Conservation (phyloP, 2,329 filamentous ascomycete species). For the Apiospora rasikravindrae region DNA sequence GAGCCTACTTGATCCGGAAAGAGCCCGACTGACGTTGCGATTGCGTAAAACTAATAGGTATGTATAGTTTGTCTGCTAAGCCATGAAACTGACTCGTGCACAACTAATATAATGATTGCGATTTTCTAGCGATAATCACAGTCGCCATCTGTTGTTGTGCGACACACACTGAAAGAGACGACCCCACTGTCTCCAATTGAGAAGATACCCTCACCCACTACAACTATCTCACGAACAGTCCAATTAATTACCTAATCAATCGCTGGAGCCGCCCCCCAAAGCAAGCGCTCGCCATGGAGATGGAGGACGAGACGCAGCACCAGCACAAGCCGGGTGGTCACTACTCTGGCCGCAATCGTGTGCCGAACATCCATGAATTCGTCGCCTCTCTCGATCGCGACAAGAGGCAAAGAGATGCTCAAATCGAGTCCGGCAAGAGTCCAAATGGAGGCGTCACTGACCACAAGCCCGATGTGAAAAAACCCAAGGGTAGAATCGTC, state of each 20-base stretch:
- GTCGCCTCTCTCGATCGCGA: constrained; percentile 78
- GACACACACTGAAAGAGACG: neutral
- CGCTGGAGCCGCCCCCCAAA: neutral
- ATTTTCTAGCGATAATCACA: neutral
- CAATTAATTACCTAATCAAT: neutral
- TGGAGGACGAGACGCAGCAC: constrained; percentile 37
- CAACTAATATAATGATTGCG: neutral
- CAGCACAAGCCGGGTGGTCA: constrained; percentile 47
- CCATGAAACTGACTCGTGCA: constrained; percentile 1
- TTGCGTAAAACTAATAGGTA: neutral
- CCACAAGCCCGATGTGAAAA: constrained; percentile 46
- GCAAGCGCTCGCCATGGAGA: constrained; percentile 31
- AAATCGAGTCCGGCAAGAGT: constrained; percentile 61
- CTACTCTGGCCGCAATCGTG: constrained; percentile 82
- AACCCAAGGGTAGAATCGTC: constrained; percentile 63
- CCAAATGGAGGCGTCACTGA: constrained; percentile 42
- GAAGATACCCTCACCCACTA: neutral
- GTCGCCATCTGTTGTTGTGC: neutral
- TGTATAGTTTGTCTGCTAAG: neutral
- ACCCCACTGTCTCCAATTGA: neutral
- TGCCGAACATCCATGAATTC: constrained; percentile 88
- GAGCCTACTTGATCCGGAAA: neutral
- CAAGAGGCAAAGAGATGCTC: constrained; percentile 75
- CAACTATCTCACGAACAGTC: neutral
- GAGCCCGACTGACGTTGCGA: neutral